These are phyloP conservation scores for Entomortierella beljakovae DNA, from an alignment of 192 early-diverging fungal genomes.

Conservation along the genomic window DNA sequence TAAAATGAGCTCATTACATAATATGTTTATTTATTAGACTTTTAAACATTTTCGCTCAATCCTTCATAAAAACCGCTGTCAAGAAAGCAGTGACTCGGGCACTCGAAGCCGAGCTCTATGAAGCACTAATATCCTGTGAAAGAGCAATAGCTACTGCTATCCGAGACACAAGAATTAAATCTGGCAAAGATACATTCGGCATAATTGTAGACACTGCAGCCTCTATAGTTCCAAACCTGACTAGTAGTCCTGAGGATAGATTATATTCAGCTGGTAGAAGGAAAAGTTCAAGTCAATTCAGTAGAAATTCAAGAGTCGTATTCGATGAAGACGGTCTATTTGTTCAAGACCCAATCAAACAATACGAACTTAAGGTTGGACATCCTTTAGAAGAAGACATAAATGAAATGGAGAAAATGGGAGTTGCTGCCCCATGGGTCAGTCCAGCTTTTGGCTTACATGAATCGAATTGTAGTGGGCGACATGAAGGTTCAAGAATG, in stretches of 20 bases:
- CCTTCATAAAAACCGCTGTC: constrained; percentile 51
- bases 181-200: constrained; percentile 50
- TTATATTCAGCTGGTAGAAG: constrained; percentile 30
- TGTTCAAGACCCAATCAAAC: constrained; percentile 49
- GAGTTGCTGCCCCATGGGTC: constrained; percentile 37
- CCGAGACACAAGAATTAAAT: constrained; percentile 38
- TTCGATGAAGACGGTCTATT: constrained; percentile 48
- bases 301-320: constrained; percentile 36
- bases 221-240: constrained; percentile 28
- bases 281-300: constrained; percentile 27
- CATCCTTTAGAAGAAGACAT: constrained; percentile 38
- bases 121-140: constrained; percentile 42
- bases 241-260: constrained; percentile 27
- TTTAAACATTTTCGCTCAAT: constrained; percentile 36
- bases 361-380: constrained; percentile 46
- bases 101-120: constrained; percentile 45
- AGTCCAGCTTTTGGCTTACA: constrained; percentile 39
- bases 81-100: constrained; percentile 51
- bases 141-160: constrained; percentile 35
- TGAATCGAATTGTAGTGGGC: background rate
- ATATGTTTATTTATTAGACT: too few species aligned
- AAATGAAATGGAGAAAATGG: constrained; percentile 44
- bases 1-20: background rate
- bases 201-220: constrained; percentile 26
- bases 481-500: constrained; percentile 16